Evolutionary conservation across 2,329 filamentous ascomycete species (phyloP).

Genomic region (Cladophialophora bantiana): DNA sequence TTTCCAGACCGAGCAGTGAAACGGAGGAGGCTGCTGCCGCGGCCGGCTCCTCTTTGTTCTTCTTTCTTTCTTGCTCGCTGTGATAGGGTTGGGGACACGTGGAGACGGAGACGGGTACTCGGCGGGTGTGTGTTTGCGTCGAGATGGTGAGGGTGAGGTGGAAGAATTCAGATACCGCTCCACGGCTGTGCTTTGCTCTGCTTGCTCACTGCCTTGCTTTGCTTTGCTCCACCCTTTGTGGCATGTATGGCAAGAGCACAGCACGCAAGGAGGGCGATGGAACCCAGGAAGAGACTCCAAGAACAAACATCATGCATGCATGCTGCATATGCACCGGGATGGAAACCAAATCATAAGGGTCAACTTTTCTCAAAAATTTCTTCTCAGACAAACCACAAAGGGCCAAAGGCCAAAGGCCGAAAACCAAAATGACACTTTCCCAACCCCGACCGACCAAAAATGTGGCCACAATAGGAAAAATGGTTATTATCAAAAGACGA

Average conservation of each 20-base stretch:
- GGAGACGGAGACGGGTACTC: background rate
- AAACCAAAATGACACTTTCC: no score
- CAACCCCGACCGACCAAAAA: no score
- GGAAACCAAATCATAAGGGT: background rate
- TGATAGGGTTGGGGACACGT: background rate
- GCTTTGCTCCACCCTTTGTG: background rate
- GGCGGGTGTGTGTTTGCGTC: background rate
- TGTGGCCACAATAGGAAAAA: no score
- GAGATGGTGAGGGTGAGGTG: background rate
- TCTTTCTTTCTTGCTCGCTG: background rate
- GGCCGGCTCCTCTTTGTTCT: background rate
- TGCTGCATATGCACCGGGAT: background rate
- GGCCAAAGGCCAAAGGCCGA: no score
- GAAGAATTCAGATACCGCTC: background rate
- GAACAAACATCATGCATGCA: background rate
- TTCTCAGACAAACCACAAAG: no score
- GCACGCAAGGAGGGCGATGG: background rate
- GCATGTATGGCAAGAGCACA: background rate
- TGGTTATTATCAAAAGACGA: no score
- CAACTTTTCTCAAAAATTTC: no score
- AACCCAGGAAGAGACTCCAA: background rate
- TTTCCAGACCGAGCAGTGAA: conserved; percentile 83
- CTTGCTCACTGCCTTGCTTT: background rate
- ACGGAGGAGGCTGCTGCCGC: background rate
- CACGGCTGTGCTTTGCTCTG: background rate